Base-by-base conservation (phyloP, 2,329 filamentous ascomycete species). In the Neopestalotiopsis rosae region DNA sequence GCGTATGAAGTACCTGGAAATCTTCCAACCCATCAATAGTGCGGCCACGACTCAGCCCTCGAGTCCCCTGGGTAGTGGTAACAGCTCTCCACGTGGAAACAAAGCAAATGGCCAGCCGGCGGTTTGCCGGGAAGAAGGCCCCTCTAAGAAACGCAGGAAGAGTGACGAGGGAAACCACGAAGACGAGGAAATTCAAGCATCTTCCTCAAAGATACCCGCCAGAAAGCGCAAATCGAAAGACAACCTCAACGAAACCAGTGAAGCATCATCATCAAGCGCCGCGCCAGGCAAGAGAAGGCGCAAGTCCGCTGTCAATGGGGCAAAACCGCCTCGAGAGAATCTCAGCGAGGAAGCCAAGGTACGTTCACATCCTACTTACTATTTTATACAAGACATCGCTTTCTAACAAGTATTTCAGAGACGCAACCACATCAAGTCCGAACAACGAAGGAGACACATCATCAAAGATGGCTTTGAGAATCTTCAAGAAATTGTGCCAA, bases 391-490 rank as follows among this genome's bases (percentile, higher is more conserved):
- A 42, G 17, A 7, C n/a, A 61, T 5, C 24, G 5, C 32, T 58
- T 6, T 38, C 63, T 34, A 5, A 66, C 42, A n/a, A 13, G 5
- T 56, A 13, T 7, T 28, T 24, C 49, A 66, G 63, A 34, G 94
- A 42, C 87, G 94, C 62, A 94, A 93, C 32, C 84, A 94, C 61
- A 95, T 95, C 75, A 76, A 74, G 61, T 79, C 77, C 62, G 78
- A 79, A 59, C 87, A 90, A 73, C 91, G 90, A 77, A 86, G 90
- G 61, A 83, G 90, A 66, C 89, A 90, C 67, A 82, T 90, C 59
- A 93, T 93, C 74, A 92, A 94, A 76, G 88, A 92, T 72, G 93
- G 93, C 0, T 97, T 95, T 74, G 92, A 94, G 58, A 92, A 95
- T 69, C 82, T 97, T n/a, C 89, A 89, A 72, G 86, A 89, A 34